These are phyloP conservation scores for Abrus precatorius DNA, from an alignment of 306 rosid species.

Conservation along the genomic window DNA sequence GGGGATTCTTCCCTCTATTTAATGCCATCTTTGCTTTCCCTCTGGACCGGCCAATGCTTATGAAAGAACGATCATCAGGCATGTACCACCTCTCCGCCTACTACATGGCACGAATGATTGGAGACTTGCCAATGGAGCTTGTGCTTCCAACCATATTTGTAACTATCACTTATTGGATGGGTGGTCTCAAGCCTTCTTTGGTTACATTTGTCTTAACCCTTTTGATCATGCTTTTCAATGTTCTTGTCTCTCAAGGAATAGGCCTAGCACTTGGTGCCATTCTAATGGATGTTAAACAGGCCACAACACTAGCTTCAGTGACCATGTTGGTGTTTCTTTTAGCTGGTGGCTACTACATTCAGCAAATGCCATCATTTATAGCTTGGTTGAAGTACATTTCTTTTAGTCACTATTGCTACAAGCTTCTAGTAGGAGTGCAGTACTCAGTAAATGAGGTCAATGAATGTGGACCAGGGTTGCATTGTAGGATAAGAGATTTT, in stretches of 20 bases:
- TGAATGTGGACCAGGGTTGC: slow-evolving; percentile 58
- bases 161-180: slow-evolving; percentile 75
- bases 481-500: slow-evolving; percentile 63
- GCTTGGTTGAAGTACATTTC: slow-evolving; percentile 82
- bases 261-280: slow-evolving; percentile 88
- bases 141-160: slow-evolving; percentile 74
- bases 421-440: slow-evolving; percentile 80
- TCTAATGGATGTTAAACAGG: slow-evolving; percentile 75
- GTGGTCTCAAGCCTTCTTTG: slow-evolving; percentile 74
- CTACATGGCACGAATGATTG: slow-evolving; percentile 64
- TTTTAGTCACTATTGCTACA: slow-evolving; percentile 70
- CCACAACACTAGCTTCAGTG: slow-evolving; percentile 74
- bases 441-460: slow-evolving; percentile 66
- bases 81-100: slow-evolving; percentile 87
- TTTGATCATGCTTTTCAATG: slow-evolving; percentile 68
- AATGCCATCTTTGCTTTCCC: slow-evolving; percentile 80
- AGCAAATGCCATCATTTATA: slow-evolving; percentile 67
- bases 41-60: slow-evolving; percentile 67
- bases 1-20: slow-evolving; percentile 82
- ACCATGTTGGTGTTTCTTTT: slow-evolving; percentile 73
- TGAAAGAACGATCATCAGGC: slow-evolving; percentile 73
- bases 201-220: slow-evolving; percentile 63
- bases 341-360: slow-evolving; percentile 82
- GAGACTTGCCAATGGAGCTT: slow-evolving; percentile 86
- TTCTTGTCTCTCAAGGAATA: slow-evolving; percentile 77